A percentile compares a stretch with the other conserved stretches of the same genome.
These are phyloP conservation scores for Friedmanniomyces simplex DNA, from an alignment of 495 filamentous ascomycete species.

Conservation along the genomic window DNA sequence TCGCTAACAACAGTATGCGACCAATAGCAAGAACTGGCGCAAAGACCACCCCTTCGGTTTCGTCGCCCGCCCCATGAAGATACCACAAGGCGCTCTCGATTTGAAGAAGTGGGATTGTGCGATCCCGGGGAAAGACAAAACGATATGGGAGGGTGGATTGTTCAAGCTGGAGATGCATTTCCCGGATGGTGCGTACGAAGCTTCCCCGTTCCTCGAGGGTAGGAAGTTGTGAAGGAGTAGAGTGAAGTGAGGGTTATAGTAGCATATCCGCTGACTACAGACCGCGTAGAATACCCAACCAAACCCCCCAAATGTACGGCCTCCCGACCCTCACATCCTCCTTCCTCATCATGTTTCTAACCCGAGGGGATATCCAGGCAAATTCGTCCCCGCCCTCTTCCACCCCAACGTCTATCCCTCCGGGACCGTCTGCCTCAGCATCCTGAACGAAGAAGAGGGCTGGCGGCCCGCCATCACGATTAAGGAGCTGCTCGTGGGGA, in stretches of 20 bases:
- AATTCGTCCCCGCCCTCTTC: conserved; percentile 92
- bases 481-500: conserved; percentile 90
- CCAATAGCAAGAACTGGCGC: conserved; percentile 81
- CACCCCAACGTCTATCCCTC: conserved; percentile 99
- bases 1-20: neutral
- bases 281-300: conserved; percentile 77
- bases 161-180: conserved; percentile 91
- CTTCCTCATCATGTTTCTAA: too few species aligned
- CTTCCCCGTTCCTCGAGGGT: neutral
- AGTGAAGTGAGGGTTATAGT: neutral
- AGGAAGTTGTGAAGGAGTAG: too few species aligned
- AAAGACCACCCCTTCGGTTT: conserved; percentile 97
- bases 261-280: conserved; percentile 19
- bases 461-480: conserved; percentile 98
- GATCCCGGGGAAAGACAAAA: conserved; percentile 89
- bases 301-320: conserved; percentile 96
- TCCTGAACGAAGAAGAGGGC: conserved; percentile 95
- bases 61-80: conserved; percentile 79
- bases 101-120: conserved; percentile 95
- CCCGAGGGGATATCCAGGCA: conserved; percentile 63
- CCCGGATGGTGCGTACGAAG: conserved; percentile 65
- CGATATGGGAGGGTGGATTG: conserved; percentile 89
- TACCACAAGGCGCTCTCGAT: conserved; percentile 69
- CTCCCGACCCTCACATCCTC: neutral
- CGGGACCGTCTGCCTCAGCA: conserved; percentile 93